These are phyloP conservation scores for Pythium chondricola DNA, from an alignment of 352 stramenopile genomes.

Conservation along the genomic window DNA sequence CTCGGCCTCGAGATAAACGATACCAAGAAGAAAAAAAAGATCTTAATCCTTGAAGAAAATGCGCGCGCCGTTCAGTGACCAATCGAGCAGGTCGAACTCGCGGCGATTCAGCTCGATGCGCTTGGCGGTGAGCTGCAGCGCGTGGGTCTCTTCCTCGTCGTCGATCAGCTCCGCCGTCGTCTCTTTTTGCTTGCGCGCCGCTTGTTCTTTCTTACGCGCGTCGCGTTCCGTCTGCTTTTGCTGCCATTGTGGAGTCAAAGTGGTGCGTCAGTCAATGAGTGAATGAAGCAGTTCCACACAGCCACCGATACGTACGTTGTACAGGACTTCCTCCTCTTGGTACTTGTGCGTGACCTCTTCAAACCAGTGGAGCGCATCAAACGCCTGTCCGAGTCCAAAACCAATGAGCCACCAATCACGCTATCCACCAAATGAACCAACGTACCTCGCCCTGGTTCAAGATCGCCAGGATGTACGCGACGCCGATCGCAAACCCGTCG, in stretches of 20 bases:
- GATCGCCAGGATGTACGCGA: conserved; percentile 92
- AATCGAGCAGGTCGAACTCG: conserved; percentile 88
- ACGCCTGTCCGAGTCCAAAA: conserved; percentile 36
- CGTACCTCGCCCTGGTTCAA: conserved; percentile 80
- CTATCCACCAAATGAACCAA: background rate
- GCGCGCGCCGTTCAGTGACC: conserved; percentile 84
- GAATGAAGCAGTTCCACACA: too few species aligned
- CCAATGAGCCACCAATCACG: background rate
- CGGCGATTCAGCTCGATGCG: conserved; percentile 82
- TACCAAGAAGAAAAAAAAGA: too few species aligned
- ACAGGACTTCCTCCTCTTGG: conserved; percentile 71
- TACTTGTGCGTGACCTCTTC: conserved; percentile 86
- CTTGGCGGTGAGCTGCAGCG: conserved; percentile 83
- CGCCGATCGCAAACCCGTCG: conserved; percentile 93
- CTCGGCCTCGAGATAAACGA: too few species aligned
- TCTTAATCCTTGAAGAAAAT: conserved; percentile 91
- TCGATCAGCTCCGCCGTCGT: conserved; percentile 81
- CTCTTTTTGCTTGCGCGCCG: conserved; percentile 72
- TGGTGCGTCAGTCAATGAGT: too few species aligned
- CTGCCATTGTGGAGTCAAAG: conserved; percentile 11
- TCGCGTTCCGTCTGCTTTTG: conserved; percentile 81
- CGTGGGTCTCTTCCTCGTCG: conserved; percentile 83
- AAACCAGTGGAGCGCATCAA: conserved; percentile 90
- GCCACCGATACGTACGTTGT: conserved; percentile 55
- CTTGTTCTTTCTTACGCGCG: conserved; percentile 67